Evolutionary conservation across 2,329 filamentous ascomycete species (phyloP).

Genomic region (Neonectria coccinea): DNA sequence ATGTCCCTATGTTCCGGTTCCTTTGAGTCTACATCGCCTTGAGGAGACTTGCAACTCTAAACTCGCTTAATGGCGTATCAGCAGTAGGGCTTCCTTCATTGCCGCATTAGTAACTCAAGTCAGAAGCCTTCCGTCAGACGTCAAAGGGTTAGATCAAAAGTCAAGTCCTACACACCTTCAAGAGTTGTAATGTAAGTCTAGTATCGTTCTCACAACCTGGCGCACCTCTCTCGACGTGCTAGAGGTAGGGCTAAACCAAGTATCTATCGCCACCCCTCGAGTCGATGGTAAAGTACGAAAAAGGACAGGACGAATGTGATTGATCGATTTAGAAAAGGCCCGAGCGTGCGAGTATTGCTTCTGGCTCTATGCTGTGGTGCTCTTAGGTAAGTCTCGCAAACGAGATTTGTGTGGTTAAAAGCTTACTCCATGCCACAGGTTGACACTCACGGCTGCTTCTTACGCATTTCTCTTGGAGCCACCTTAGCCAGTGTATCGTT

Average conservation of each 20-base stretch:
- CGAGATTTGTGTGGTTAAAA: neutral
- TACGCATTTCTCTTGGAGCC: slow-evolving; percentile 26
- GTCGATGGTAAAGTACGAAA: slow-evolving; percentile 60
- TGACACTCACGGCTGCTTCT: slow-evolving; percentile 61
- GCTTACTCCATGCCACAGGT: slow-evolving; percentile 39
- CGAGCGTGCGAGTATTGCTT: slow-evolving; percentile 55
- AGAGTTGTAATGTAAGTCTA: neutral
- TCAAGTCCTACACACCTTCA: neutral
- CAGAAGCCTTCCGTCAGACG: neutral
- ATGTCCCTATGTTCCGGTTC: neutral
- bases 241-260: slow-evolving; percentile 51
- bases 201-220: slow-evolving; percentile 63
- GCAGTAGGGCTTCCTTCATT: neutral
- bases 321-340: slow-evolving; percentile 53
- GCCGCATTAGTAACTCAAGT: neutral
- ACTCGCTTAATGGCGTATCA: no score
- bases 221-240: slow-evolving; percentile 59
- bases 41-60: no score
- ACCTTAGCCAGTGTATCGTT: no score
- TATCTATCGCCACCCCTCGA: slow-evolving; percentile 51
- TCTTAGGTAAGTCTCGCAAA: slow-evolving; percentile 54
- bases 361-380: slow-evolving; percentile 61
- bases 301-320: slow-evolving; percentile 55
- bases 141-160: neutral
- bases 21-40: no score